Percentiles rank a stretch among this genome's conserved stretches.
phyloP scores from a whole-genome alignment of 768 basidiomycete genomes.

The Pleurotus djamor region DNA sequence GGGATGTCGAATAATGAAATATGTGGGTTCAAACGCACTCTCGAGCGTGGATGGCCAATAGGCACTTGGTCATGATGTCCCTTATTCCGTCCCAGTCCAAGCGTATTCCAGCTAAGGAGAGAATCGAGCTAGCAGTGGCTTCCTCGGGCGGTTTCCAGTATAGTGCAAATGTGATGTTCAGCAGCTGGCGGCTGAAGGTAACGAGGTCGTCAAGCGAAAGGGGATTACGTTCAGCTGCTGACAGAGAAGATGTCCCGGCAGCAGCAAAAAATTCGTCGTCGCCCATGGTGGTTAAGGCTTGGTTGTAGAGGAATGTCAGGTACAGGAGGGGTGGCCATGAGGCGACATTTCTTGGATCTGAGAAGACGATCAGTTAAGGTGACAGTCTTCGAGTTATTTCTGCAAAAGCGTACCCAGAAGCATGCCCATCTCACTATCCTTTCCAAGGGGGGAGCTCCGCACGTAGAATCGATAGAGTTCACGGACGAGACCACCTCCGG shows the following conservation, averaged over 20 bases:
- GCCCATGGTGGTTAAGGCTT: slow-evolving; percentile 85
- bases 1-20: neutral
- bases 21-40: slow-evolving; percentile 56
- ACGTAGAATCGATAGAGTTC: slow-evolving; percentile 75
- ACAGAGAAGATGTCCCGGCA: slow-evolving; percentile 13
- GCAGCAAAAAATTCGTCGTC: slow-evolving; percentile 93
- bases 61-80: slow-evolving; percentile 72
- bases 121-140: slow-evolving; percentile 20
- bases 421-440: slow-evolving; percentile 35
- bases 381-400: neutral
- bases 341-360: slow-evolving; percentile 41
- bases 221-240: slow-evolving; percentile 57
- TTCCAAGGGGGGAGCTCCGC: slow-evolving; percentile 58
- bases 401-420: slow-evolving; percentile 18
- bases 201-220: slow-evolving; percentile 80
- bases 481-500: slow-evolving; percentile 62
- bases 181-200: slow-evolving; percentile 69
- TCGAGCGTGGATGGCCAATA: slow-evolving; percentile 82
- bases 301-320: slow-evolving; percentile 78
- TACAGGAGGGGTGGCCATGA: slow-evolving; percentile 75
- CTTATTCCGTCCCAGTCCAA: slow-evolving; percentile 69
- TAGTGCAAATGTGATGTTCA: slow-evolving; percentile 83
- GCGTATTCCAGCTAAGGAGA: slow-evolving; percentile 26
- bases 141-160: slow-evolving; percentile 41
- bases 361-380: slow-evolving; percentile 3